Conservation (phyloP, 2,329 filamentous ascomycete species). For the Teratosphaeria destructans region DNA sequence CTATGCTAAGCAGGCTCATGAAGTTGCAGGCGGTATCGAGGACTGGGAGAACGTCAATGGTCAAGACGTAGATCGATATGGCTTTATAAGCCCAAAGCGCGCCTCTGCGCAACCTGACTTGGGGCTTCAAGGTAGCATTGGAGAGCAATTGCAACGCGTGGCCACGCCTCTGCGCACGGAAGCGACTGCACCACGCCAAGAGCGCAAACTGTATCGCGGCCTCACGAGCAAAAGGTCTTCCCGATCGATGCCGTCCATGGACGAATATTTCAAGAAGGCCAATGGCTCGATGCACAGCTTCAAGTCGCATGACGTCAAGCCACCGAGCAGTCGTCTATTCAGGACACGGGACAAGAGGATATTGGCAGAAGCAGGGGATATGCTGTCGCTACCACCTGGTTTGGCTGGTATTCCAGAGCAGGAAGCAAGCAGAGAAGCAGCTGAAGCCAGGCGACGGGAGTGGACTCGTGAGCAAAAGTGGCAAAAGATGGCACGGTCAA, state of each 20-base stretch:
- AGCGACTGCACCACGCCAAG: conserved; percentile 45
- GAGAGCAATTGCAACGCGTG: conserved; percentile 42
- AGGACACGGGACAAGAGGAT: conserved; percentile 43
- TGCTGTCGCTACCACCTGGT: conserved; percentile 51
- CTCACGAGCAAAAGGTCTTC: conserved; percentile 38
- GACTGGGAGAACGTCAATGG: conserved; percentile 53
- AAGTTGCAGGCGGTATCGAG: conserved; percentile 53
- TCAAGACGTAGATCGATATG: conserved; percentile 53
- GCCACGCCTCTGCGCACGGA: conserved; percentile 49
- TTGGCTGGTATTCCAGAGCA: conserved; percentile 36
- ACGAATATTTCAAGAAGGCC: conserved; percentile 23
- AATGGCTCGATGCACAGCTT: conserved; percentile 28
- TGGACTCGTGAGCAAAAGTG: conserved; percentile 55
- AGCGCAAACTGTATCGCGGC: conserved; percentile 41
- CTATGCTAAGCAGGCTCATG: conserved; percentile 38
- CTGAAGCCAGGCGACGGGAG: conserved; percentile 44
- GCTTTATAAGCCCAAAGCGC: conserved; percentile 47
- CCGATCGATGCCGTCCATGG: conserved; percentile 22
- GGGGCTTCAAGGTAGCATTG: conserved; percentile 8
- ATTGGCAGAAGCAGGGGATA: conserved; percentile 52
- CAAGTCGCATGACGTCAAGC: conserved; percentile 24
- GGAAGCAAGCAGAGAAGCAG: conserved; percentile 37
- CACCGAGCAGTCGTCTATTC: conserved; percentile 24
- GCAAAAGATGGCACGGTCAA: conserved; percentile 49
- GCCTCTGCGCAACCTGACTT: conserved; percentile 22